These are phyloP conservation scores for Blastocystis sp. DNA, from an alignment of 352 stramenopile genomes.

Conservation along the genomic window DNA sequence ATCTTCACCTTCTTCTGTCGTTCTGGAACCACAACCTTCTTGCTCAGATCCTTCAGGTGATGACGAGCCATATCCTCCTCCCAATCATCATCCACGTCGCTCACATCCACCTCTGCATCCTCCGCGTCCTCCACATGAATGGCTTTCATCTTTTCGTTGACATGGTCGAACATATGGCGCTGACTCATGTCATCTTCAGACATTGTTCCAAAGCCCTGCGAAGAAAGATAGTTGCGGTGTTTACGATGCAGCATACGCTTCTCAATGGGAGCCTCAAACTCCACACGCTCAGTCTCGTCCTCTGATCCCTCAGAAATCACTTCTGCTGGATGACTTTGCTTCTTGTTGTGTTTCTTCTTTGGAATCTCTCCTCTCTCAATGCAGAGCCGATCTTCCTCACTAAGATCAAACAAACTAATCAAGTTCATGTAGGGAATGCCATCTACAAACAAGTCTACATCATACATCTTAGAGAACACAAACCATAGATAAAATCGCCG, in stretches of 20 bases:
- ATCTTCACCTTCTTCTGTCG: constrained; percentile 57
- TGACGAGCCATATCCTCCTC: constrained; percentile 20
- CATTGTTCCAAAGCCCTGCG: constrained; percentile 33
- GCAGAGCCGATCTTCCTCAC: constrained; percentile 5
- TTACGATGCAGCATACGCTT: constrained; percentile 40
- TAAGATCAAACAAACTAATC: constrained; percentile 29
- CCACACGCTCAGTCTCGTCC: neutral
- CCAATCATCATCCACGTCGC: constrained; percentile 53
- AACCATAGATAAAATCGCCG: constrained; percentile 44
- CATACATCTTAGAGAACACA: neutral
- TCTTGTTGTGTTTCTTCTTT: neutral
- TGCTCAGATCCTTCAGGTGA: constrained; percentile 51
- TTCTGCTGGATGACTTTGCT: neutral
- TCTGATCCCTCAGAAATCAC: neutral
- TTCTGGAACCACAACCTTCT: constrained; percentile 52
- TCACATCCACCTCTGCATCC: constrained; percentile 41
- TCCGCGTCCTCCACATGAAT: neutral
- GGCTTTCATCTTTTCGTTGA: neutral
- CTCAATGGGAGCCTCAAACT: constrained; percentile 52
- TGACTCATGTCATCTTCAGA: constrained; percentile 34
- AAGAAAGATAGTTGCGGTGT: constrained; percentile 43
- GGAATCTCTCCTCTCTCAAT: constrained; percentile 36
- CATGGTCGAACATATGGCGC: constrained; percentile 32
- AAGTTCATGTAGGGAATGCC: constrained; percentile 55
- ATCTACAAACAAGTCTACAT: constrained; percentile 36